Base-by-base conservation (phyloP, 345 rosid genomes). In the Brassica nigra region DNA sequence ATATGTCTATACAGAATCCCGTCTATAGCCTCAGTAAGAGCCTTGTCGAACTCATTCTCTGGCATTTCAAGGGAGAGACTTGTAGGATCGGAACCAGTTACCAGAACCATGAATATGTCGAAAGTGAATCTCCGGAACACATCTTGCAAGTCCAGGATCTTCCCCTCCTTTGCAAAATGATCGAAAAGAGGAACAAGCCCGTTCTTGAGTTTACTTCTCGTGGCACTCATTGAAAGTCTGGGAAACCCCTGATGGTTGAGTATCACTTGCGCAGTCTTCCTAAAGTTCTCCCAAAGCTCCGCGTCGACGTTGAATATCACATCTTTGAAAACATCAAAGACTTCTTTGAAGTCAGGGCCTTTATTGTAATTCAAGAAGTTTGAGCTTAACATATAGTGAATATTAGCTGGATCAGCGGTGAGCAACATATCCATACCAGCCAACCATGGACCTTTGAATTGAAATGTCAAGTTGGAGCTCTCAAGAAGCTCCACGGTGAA, bases 161-260 rank as follows among this genome's bases (percentile, higher is more conserved):
- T 54, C 6, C 58, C 20, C 15, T 20, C 29, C 15, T 49, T 61
- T 27, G 83, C 61, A 14, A 70, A 65, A 8, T 80, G 84, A 4
- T 49, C 81, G 44, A 29, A 89, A 3, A 85, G 67, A 16, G 91
- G 91, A 15, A 88, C 52, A 0, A 88, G 79, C 55, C 71, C 71
- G 10, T 67, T 42, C 10, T 61, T 61, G 33, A 61, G 33, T 27
- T 61, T 61, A 11, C 33, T 61, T 61, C 33, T 27, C 1, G 64
- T 27, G 8, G 33, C 33, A 27, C 15, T 61, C 15, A 61, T 6
- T 10, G 15, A 27, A 11, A 61, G 1, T 61, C 34, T 7, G 11
- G 3, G 4, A 18, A 49, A 49, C 18, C 6, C 57, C 16, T 49
- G 57, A 49, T 49, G 57, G 1, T 6, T 49, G 7, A 49, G 57